A percentile compares a stretch with the other conserved stretches of the same genome.
Evolutionary conservation across 169 alveolate genomes (phyloP).

Genomic region (Eimeria tenella): DNA sequence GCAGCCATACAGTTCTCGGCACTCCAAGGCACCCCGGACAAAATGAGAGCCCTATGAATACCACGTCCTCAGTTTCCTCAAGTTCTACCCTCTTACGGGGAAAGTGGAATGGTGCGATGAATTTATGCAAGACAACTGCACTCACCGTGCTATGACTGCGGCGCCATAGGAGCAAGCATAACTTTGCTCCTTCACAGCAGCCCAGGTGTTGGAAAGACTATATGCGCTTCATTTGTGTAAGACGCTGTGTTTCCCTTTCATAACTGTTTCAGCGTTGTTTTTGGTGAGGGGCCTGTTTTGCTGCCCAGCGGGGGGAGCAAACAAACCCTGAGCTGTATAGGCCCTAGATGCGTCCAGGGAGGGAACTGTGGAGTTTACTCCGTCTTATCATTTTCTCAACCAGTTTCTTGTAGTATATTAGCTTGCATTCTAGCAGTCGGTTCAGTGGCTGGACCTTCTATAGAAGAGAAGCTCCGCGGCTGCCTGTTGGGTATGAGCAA

Average conservation of each 20-base stretch:
- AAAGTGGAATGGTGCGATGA: too few species aligned
- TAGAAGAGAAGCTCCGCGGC: slow-evolving; percentile 40
- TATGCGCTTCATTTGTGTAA: neutral
- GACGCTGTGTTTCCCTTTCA: neutral
- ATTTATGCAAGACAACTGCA: neutral
- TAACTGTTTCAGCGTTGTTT: neutral
- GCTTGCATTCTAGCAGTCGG: neutral
- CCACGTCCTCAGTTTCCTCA: too few species aligned
- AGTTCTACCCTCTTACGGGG: too few species aligned
- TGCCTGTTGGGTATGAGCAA: slow-evolving; percentile 32
- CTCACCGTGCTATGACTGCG: slow-evolving; percentile 9
- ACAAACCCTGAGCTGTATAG: neutral
- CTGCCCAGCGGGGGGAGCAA: slow-evolving; percentile 4
- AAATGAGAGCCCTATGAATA: too few species aligned
- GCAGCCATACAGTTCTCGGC: too few species aligned
- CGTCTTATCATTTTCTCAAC: neutral
- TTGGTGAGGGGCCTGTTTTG: neutral
- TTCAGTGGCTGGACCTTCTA: neutral
- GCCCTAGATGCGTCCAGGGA: slow-evolving; percentile 49
- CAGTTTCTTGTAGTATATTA: neutral
- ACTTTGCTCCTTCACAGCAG: neutral
- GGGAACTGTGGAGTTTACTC: neutral
- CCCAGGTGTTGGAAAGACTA: neutral
- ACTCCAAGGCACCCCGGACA: too few species aligned
- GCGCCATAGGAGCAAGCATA: slow-evolving; percentile 15